Percentiles rank a stretch among this genome's conserved stretches.
Conservation (phyloP, 768 basidiomycete species). For the Phallus indusiatus region DNA sequence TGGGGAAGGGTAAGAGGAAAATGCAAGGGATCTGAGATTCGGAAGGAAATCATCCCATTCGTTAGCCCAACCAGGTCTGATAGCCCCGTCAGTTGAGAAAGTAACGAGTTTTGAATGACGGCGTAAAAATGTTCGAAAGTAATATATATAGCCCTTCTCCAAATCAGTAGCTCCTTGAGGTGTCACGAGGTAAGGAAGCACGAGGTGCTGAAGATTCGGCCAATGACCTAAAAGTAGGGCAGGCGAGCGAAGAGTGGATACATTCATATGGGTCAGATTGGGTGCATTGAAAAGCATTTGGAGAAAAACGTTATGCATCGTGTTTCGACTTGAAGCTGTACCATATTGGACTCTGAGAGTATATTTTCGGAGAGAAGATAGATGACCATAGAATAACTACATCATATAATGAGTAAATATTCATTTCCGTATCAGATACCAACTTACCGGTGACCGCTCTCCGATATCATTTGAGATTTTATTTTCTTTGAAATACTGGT, state of each 20-base stretch:
- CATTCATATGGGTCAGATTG: neutral
- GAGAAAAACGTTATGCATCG: neutral
- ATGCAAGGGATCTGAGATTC: neutral
- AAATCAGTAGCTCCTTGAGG: neutral
- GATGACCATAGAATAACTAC: neutral
- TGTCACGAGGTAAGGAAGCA: neutral
- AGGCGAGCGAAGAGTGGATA: neutral
- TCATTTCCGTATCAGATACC: neutral
- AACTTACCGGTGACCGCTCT: neutral
- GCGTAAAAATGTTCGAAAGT: neutral
- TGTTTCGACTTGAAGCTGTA: neutral
- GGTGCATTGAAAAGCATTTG: neutral
- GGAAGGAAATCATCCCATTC: neutral
- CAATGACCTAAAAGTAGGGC: neutral
- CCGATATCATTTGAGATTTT: neutral
- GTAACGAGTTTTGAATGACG: neutral
- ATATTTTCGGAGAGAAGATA: neutral
- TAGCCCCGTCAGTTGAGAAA: neutral
- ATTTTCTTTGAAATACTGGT: neutral
- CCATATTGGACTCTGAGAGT: neutral
- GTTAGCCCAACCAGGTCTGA: neutral
- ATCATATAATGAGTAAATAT: neutral
- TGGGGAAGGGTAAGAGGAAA: neutral
- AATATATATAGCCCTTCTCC: neutral
- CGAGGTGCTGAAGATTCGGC: neutral